phyloP scores from a whole-genome alignment of 345 rosid species.

The Eucalyptus shirleyi region DNA sequence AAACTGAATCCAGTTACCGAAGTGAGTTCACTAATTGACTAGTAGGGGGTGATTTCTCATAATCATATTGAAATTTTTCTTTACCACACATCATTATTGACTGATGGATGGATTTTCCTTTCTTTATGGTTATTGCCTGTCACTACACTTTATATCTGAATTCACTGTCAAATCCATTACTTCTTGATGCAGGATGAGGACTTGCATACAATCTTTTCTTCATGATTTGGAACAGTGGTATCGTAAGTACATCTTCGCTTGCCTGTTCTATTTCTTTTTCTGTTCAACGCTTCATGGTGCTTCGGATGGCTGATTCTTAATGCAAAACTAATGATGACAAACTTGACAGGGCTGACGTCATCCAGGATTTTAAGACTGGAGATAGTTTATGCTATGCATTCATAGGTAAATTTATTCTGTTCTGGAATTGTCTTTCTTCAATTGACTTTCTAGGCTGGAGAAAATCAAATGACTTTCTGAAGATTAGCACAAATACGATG shows the following conservation, averaged over 20 bases:
- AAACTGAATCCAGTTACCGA: slow-evolving; percentile 96
- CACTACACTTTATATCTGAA: background rate
- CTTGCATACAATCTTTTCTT: slow-evolving; percentile 83
- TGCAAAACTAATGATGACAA: background rate
- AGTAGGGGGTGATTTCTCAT: background rate
- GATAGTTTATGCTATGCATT: slow-evolving; percentile 96
- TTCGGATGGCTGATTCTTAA: background rate
- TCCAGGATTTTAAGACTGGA: slow-evolving; percentile 92
- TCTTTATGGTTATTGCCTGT: background rate
- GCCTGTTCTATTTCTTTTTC: background rate
- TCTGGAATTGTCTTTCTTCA: background rate
- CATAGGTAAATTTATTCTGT: slow-evolving; percentile 43
- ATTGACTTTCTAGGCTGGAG: background rate
- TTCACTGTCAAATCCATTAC: background rate
- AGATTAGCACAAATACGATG: background rate
- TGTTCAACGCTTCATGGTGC: background rate
- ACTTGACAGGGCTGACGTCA: slow-evolving; percentile 70
- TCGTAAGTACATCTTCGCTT: slow-evolving; percentile 37
- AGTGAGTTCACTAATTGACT: slow-evolving; percentile 34
- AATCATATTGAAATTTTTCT: background rate
- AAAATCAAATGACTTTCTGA: background rate
- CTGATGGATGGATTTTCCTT: background rate
- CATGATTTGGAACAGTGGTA: slow-evolving; percentile 83
- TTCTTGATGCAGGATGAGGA: slow-evolving; percentile 88
- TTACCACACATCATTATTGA: background rate